Evolutionary conservation across 805 yeast species (phyloP).

Genomic region (Candida succiphila): DNA sequence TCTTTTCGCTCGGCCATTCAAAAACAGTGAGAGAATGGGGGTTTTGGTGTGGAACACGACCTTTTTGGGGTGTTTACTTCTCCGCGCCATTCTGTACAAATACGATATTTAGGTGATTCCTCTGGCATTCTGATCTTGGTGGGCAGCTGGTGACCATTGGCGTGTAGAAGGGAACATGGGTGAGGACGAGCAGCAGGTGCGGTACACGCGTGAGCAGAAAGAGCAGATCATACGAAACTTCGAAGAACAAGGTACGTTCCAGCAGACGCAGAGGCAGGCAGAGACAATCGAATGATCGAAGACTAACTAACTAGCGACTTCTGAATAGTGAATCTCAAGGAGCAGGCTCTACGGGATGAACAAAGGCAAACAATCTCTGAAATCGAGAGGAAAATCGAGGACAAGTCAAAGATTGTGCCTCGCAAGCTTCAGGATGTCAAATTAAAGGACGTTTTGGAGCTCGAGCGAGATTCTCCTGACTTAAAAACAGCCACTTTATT

Average conservation of each 20-base stretch:
- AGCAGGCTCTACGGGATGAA: too few species aligned
- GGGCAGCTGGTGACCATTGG: too few species aligned
- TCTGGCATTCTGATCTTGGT: too few species aligned
- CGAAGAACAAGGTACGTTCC: not conserved
- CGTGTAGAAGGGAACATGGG: too few species aligned
- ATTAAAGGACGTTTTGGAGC: slow-evolving; percentile 30
- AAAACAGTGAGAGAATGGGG: too few species aligned
- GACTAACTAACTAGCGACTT: not conserved
- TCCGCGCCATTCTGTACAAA: too few species aligned
- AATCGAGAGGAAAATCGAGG: slow-evolving; percentile 26
- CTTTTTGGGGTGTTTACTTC: too few species aligned
- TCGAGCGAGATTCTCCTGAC: slow-evolving; percentile 30
- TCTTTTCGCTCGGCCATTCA: too few species aligned
- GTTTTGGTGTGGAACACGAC: too few species aligned
- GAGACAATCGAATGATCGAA: not conserved
- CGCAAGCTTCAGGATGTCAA: slow-evolving; percentile 40
- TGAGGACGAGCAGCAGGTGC: not conserved
- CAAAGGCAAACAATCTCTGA: too few species aligned
- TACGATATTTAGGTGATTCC: too few species aligned
- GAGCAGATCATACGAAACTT: not conserved
- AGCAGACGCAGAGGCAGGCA: not conserved
- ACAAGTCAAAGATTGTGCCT: slow-evolving; percentile 35
- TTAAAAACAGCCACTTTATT: slow-evolving; percentile 23
- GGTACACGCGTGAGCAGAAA: not conserved
- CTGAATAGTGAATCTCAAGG: too few species aligned